Evolutionary conservation across 306 rosid genomes (phyloP), one percentile per base, ranked within the genome.

Genomic region (Hippophae rhamnoides): DNA sequence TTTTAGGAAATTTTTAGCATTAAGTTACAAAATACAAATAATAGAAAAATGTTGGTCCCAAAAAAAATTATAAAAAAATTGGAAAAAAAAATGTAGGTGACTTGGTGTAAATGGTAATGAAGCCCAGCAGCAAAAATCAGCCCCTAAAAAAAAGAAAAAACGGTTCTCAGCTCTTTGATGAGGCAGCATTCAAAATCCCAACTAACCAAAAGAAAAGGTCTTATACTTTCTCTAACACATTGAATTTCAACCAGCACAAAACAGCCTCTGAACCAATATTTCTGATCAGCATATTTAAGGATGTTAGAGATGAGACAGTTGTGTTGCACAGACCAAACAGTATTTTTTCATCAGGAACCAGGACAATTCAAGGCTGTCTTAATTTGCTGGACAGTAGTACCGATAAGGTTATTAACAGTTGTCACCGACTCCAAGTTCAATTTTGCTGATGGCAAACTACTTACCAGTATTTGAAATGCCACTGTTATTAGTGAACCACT

Each of bases 341-440:
- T 25, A 10, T 6, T 26, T 57, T 18, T 42, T 69, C 74, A 71
- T 78, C 72, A 78, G 52, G 89, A 84, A 63, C 72, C 65, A 62
- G 82, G 86, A 66, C 97, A 90, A 72, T 82, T 86, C 87, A 90
- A 82, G 61, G 97, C 90, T 4, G 88, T 67, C 54, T 86, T 90
- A 51, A 90, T 82, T 77, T 90, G 97, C 71, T 90, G 94, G 52
- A 90, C 83, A 12, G 97, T 86, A 69, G 75, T 76, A 68, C 86
- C 76, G 50, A 90, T 90, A 3, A 90, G 95, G 71, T 76, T 83
- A 72, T 86, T 90, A 51, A 90, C 95, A 3, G 97, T 90, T 0
- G 76, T 73, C 66, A 90, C 97, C 14, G 97, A 90, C 77, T 90
- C 97, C 82, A 82, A 60, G 77, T 82, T 90, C 56, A 90, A 78